phyloP scores from a whole-genome alignment of 306 rosid genomes.

The Trifolium dubium region DNA sequence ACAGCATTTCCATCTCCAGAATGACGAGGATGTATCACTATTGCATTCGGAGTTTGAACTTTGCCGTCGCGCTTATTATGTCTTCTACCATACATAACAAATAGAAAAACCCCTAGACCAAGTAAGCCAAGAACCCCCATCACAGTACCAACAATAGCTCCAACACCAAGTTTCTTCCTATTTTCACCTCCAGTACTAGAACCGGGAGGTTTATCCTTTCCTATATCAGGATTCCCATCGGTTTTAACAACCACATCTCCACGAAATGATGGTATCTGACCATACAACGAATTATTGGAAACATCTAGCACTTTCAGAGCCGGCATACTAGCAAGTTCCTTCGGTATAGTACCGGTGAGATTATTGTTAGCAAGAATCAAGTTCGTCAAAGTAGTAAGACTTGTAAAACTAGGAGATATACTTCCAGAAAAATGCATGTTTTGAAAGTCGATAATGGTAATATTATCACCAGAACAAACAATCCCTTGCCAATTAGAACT shows the following conservation, averaged over 20 bases:
- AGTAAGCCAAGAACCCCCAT: constrained; percentile 49
- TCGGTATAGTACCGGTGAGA: constrained; percentile 69
- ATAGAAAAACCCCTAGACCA: constrained; percentile 38
- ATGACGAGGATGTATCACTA: constrained; percentile 68
- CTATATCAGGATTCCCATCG: constrained; percentile 65
- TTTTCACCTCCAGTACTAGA: constrained; percentile 36
- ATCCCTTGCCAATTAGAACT: constrained; percentile 55
- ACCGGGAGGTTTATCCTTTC: constrained; percentile 48
- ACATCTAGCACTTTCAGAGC: constrained; percentile 57
- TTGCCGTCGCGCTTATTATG: constrained; percentile 46
- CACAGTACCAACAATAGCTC: constrained; percentile 56
- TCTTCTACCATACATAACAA: constrained; percentile 45
- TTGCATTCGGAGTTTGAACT: constrained; percentile 52
- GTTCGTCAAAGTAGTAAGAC: constrained; percentile 49
- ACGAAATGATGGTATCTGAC: constrained; percentile 61
- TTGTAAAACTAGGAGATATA: constrained; percentile 66
- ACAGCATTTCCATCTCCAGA: constrained; percentile 59
- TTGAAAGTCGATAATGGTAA: constrained; percentile 52
- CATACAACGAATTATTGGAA: constrained; percentile 61
- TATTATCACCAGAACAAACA: constrained; percentile 42
- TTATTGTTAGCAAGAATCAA: constrained; percentile 58
- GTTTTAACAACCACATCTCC: constrained; percentile 48
- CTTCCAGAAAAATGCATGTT: constrained; percentile 60
- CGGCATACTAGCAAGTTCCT: constrained; percentile 57
- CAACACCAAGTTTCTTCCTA: constrained; percentile 45